Base-by-base conservation (phyloP, 106 monocot genomes). In the Dioscorea dumetorum region DNA sequence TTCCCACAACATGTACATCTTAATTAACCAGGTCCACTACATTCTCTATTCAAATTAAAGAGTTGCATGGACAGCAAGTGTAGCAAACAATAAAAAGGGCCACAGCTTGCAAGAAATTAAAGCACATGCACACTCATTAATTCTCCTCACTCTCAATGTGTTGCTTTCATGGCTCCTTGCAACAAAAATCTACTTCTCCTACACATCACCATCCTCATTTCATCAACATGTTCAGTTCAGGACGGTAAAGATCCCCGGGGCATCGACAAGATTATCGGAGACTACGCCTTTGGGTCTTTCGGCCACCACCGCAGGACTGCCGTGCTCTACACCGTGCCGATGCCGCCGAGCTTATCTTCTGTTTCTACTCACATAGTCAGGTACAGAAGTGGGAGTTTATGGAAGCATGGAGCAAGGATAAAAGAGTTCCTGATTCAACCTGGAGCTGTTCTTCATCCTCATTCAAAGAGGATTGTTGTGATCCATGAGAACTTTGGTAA, bases 401-500 rank as follows among this genome's bases (percentile, higher is more conserved):
- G 77, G 61, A 14, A 79, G 48, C 71, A 75, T 50, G 89, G 89
- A 4, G 82, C 56, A 10, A 31, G 2, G 2, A 12, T 90, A 24
- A 41, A 71, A 2, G 82, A 85, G 72, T 83, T 90, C 66, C 20
- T 48, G 2, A 14, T 90, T 19, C 33, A 85, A 0, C 68, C 70
- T 2, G 85, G 85, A 19, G 49, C 77, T 72, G 48, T 71, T 50
- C 61, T 63, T 17, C 73, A 54, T 20, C 85, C 82, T 0, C 71
- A 67, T 58, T 48, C 61, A 5, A 77, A 80, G 77, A 69, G 73
- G 32, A 48, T 90, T 22, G 23, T 85, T 9, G 19, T 75, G 0
- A 70, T 90, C 24, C 69, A 32, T 0, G 66, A 80, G 33, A 90
- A 85, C 62, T 22, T 90, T 35, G 82, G 80, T 13, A 67, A 80